phyloP scores from a whole-genome alignment of 306 rosid species.

The Abrus precatorius region DNA sequence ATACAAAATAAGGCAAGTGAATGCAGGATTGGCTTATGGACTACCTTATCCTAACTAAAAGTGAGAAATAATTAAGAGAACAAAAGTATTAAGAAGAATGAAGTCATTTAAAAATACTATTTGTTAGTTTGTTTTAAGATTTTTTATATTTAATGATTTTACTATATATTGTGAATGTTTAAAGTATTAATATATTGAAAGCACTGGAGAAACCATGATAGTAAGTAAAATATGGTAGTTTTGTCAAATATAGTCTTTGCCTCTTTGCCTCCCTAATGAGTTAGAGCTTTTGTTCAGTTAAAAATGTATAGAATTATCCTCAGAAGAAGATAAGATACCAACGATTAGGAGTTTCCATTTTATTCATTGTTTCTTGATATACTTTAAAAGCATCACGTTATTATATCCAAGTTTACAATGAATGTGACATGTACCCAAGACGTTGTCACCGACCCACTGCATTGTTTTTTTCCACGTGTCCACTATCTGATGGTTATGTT shows the following conservation, averaged over 20 bases:
- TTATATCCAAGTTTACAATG: background rate
- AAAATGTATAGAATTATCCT: background rate
- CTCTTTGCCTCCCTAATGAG: no score
- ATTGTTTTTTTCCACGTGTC: conserved; percentile 45
- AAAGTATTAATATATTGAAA: no score
- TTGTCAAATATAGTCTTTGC: no score
- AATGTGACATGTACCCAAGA: background rate
- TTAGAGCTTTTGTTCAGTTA: background rate
- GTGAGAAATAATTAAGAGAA: background rate
- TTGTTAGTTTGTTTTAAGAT: no score
- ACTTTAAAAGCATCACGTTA: background rate
- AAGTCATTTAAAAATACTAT: no score
- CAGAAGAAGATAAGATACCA: background rate
- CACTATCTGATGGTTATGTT: conserved; percentile 4
- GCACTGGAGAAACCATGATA: no score
- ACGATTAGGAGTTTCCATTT: background rate
- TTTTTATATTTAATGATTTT: no score
- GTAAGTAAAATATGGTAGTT: no score
- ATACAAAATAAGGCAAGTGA: background rate
- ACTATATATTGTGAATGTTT: no score
- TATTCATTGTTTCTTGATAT: background rate
- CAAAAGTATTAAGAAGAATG: no score
- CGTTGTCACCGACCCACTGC: conserved; percentile 20
- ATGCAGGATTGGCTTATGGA: background rate
- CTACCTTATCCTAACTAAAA: background rate